Base-by-base conservation (phyloP, 176 grass and related monocot genomes). In the Echinochloa phyllopogon region DNA sequence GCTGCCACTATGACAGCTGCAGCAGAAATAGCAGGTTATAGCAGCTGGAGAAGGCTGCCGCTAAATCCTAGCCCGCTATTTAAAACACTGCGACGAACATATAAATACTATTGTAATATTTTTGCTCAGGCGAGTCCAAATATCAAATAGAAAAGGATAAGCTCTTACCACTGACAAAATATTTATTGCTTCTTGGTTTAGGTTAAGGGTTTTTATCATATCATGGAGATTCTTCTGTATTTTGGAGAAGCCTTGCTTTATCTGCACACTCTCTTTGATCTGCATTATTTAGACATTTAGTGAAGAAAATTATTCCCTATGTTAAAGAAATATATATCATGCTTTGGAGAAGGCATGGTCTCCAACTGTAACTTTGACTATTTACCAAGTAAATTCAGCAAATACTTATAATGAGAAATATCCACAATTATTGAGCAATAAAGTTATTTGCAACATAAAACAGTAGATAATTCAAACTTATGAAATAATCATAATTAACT, bases 141-240 rank as follows among this genome's bases (percentile, higher is more conserved):
- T 24, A 25, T 36, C 39, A 58, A 16, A 59, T 6, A 71, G n/a
- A 58, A 21, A 79, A 55, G 56, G 11, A 55, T 21, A 51, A 82
- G 52, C 64, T 20, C 76, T 76, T 90, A 93, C 93, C 93, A 81
- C 78, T 73, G 60, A 78, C 52, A 92, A 85, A 82, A 83, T 67
- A 61, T 17, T 69, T 17, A 77, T 74, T 63, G 78, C 60, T 38
- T 86, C 83, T 66, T 80, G 86, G 53, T 92, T 85, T 79, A 94
- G 68, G 85, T 83, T 89, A 29, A 90, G 81, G 63, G 82, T 67
- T 89, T 90, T 94, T 43, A 89, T 94, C 92, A 94, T 89, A 55
- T 92, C 92, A 75, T 90, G 92, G 42, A 94, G 84, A 67, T 68
- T 69, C 63, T 92, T 92, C 74, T 92, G 86, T 73, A 89, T 83